Evolutionary conservation across 495 filamentous ascomycete genomes (phyloP), one percentile per base, ranked within the genome.

Genomic region (Lasiosphaeris hirsuta): DNA sequence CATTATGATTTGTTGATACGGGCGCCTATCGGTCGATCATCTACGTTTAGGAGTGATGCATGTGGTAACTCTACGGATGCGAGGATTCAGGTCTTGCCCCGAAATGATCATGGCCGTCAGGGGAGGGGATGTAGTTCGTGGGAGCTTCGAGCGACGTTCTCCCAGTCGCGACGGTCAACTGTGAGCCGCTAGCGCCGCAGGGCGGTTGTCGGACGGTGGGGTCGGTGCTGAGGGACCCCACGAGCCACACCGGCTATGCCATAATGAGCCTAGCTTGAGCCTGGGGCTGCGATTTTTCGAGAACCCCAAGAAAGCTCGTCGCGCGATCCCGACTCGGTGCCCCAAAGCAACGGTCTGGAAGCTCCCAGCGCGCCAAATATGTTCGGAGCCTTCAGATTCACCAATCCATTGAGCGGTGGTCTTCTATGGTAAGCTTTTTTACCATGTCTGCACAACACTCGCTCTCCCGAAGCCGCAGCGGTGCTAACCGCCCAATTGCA

Each of bases 381-480:
- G 89, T 89, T 92, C 70, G 87, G 88, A 56, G 78, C 87, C 46
- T 95, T 96, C 75, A 87, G 86, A 76, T 77, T 86, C 53, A 89
- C 91, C 30, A 86, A 83, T 30, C 72, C 90, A 43, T 76, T 96
- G 23, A 86, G 81, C 13, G 84, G 89, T 45, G 93, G 93, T 75
- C 85, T 94, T 62, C 81, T 95, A 66, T 95, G 90, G 90, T 95
- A 82, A 34, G 23, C 15, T 23, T 19, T 40, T 19, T 7, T 23
- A 40, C 36, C 1, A 39, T 51, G 5, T 40, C 1, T 11, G 10
- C 35, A 3, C 23, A 7, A 40, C 3, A 40, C n/a, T n/a, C n/a
- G 35, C 23, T 30, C 23, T 30, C 23, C 23, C 23, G 23, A 30
- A 30, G 23, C n/a, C n/a, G n/a, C 23, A 30, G 23, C 10, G 6